A percentile compares a stretch with the other conserved stretches of the same genome.
These are phyloP conservation scores for Cyanidiococcus yangmingshanensis DNA, from an alignment of 23 red algal genomes.

Conservation along the genomic window DNA sequence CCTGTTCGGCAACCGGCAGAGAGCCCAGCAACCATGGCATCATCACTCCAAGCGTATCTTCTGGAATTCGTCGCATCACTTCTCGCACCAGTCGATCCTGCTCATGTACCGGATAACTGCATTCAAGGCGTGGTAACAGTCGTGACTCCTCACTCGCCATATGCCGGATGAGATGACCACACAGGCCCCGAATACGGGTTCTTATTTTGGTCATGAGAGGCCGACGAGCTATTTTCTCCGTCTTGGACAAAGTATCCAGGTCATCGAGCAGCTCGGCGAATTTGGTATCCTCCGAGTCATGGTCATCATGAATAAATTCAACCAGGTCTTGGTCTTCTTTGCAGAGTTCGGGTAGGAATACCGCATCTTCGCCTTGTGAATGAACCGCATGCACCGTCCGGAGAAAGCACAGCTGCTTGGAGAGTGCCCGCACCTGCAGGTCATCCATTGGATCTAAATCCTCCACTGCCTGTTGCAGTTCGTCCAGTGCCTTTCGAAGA, in stretches of 20 bases:
- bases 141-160: constrained; percentile 33
- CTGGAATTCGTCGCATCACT: constrained; percentile 22
- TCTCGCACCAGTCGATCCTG: constrained; percentile 36
- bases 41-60: constrained; percentile 12
- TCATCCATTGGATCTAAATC: constrained; percentile 27
- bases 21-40: constrained; percentile 33
- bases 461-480: neutral
- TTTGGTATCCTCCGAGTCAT: constrained; percentile 16
- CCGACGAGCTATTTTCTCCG: neutral
- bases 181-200: neutral
- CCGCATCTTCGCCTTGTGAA: constrained; percentile 23
- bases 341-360: constrained; percentile 8
- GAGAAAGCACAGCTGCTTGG: constrained; percentile 14
- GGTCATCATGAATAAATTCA: constrained; percentile 18
- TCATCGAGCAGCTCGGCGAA: constrained; percentile 13
- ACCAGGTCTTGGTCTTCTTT: neutral
- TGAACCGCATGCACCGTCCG: constrained; percentile 20
- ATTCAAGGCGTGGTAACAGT: constrained; percentile 23
- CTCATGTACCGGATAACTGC: constrained; percentile 19
- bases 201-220: neutral
- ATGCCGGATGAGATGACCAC: constrained; percentile 13
- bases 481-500: constrained; percentile 27
- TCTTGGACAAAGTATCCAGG: neutral
- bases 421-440: constrained; percentile 13
- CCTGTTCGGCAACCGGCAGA: constrained; percentile 21